These are phyloP conservation scores for Juncus inflexus DNA, from an alignment of 176 grass and related monocot genomes.

Conservation along the genomic window DNA sequence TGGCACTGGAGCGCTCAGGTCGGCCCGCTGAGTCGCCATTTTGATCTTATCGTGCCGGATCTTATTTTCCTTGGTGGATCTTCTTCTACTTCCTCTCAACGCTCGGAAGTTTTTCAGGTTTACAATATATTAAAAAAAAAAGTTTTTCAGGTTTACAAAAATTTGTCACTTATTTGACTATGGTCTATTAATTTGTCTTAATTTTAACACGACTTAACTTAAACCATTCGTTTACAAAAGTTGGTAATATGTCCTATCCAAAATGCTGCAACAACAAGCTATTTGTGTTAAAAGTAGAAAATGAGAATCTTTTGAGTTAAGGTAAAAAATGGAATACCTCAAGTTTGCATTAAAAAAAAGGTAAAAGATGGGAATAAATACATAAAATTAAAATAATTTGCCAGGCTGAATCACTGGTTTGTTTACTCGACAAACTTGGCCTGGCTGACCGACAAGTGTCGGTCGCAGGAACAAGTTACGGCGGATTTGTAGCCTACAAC, in stretches of 20 bases:
- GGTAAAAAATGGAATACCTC: too few relatives aligned
- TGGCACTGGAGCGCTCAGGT: slow-evolving; percentile 85
- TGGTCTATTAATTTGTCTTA: too few relatives aligned
- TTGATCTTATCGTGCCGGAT: slow-evolving; percentile 70
- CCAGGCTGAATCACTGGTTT: slow-evolving; percentile 56
- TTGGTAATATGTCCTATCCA: too few relatives aligned
- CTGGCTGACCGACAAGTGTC: slow-evolving; percentile 25
- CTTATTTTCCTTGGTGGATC: slow-evolving; percentile 88
- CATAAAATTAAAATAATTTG: background rate
- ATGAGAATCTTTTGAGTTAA: too few relatives aligned
- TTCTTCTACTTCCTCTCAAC: slow-evolving; percentile 41
- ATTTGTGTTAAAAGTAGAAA: too few relatives aligned
- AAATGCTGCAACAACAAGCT: too few relatives aligned
- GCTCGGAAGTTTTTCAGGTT: slow-evolving; percentile 67
- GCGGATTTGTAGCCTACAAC: slow-evolving; percentile 82
- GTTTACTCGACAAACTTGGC: slow-evolving; percentile 35
- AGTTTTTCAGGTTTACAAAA: too few relatives aligned
- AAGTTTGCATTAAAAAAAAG: too few relatives aligned
- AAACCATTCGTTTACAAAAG: too few relatives aligned
- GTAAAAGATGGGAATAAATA: too few relatives aligned
- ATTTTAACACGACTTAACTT: too few relatives aligned
- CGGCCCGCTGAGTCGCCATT: slow-evolving; percentile 45
- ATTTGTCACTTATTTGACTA: too few relatives aligned
- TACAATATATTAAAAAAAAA: background rate
- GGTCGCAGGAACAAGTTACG: slow-evolving; percentile 83